Evolutionary conservation across 2,329 filamentous ascomycete genomes (phyloP), one percentile per base, ranked within the genome.

Genomic region (Lomentospora prolificans): DNA sequence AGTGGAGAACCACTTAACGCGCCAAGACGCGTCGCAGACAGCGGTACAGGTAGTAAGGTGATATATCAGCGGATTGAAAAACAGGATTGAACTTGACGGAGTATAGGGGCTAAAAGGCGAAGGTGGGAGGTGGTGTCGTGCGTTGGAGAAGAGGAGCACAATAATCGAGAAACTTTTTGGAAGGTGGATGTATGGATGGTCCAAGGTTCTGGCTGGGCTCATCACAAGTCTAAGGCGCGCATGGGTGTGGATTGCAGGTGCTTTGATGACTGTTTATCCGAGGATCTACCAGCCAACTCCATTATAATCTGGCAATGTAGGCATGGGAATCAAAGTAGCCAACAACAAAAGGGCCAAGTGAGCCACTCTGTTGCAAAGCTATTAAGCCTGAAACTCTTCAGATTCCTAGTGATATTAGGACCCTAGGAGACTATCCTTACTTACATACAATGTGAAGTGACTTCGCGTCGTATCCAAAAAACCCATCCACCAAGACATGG

Each of bases 11-110:
- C 74, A 75, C 73, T 76, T 70, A 72, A 80, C 78, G 77, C 77
- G 78, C 79, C 75, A 73, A 59, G 74, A 80, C 77, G 77, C 78
- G 75, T 73, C 54, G 46, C 31, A 30, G 27, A 41, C n/a, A 39
- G 17, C 17, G 36, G 9, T 22, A 31, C 14, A 24, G 24, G 51
- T 36, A 14, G n/a, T 36, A 3, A 4, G 22, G 27, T 2, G 19
- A 24, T 10, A 27, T 12, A 41, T 39, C 7, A 24, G 17, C 17
- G 31, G 19, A 25, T 5, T 19, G 3, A 41, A 53, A 53, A 8
- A 39, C 17, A 41, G 27, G 25, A 19, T 28, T 28, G 7, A 19
- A 28, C n/a, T 28, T 31, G n/a, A 24, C 22, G 36, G 19, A 19
- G 36, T 31, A 22, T 10, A 3, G 22, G 17, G 17, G 24, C 17